These are phyloP conservation scores for Syncephalastrum sp. DNA, from an alignment of 371 early-diverging fungal genomes.

Conservation along the genomic window DNA sequence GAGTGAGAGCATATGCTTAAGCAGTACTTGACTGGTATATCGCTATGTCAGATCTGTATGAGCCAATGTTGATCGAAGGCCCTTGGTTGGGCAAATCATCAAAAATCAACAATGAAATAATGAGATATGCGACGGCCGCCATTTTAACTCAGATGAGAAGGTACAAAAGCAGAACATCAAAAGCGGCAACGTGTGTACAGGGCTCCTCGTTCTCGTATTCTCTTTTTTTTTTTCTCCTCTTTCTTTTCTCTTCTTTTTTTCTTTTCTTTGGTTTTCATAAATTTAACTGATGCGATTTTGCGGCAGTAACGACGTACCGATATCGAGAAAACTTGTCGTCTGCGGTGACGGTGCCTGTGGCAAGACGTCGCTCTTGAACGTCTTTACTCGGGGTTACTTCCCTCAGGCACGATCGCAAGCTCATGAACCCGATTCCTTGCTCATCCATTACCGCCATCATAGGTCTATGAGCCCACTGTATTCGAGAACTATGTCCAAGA, in stretches of 20 bases:
- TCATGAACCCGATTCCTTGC: slow-evolving; percentile 3
- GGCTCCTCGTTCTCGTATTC: not conserved
- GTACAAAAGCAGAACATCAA: slow-evolving; percentile 3
- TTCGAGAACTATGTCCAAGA: slow-evolving; percentile 90
- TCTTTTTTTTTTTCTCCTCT: slow-evolving; percentile 1
- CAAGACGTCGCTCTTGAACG: slow-evolving; percentile 45
- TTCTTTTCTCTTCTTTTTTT: not conserved
- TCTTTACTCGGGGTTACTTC: slow-evolving; percentile 40
- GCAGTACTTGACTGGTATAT: too few relatives aligned
- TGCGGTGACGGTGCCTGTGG: slow-evolving; percentile 82
- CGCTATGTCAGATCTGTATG: too few relatives aligned
- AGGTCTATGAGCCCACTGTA: slow-evolving; percentile 68
- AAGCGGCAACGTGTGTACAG: not conserved
- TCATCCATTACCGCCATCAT: slow-evolving; percentile 3
- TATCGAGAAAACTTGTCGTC: slow-evolving; percentile 60
- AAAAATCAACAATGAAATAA: too few relatives aligned
- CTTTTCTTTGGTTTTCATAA: not conserved
- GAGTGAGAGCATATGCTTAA: too few relatives aligned
- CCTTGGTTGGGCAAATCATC: too few relatives aligned
- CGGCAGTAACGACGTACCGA: slow-evolving; percentile 9
- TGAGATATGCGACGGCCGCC: too few relatives aligned
- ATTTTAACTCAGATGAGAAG: not conserved
- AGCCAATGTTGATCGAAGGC: too few relatives aligned
- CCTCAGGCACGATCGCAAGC: slow-evolving; percentile 28
- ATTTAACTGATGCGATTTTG: slow-evolving; percentile 12